phyloP scores from a whole-genome alignment of 768 basidiomycete genomes.

The Kwoniella sp. region DNA sequence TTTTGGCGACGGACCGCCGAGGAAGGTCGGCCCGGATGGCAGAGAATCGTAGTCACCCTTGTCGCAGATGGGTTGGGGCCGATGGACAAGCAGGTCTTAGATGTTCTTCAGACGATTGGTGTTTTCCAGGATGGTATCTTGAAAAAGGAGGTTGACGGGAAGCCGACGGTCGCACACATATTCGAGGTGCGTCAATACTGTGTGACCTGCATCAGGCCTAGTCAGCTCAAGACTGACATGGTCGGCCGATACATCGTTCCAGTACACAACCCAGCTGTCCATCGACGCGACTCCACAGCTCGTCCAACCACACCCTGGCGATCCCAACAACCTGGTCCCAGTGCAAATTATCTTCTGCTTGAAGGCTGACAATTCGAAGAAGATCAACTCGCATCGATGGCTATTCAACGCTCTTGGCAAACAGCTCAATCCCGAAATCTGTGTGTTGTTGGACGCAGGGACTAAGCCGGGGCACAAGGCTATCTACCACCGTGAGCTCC shows the following conservation, averaged over 20 bases:
- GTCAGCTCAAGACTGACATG: constrained; percentile 49
- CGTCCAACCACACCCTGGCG: constrained; percentile 83
- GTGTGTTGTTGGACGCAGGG: constrained; percentile 53
- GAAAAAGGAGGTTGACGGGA: constrained; percentile 82
- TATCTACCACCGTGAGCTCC: constrained; percentile 59
- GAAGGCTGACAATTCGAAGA: constrained; percentile 66
- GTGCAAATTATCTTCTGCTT: constrained; percentile 69
- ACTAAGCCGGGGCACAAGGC: constrained; percentile 51
- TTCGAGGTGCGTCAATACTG: constrained; percentile 17
- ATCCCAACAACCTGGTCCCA: constrained; percentile 75
- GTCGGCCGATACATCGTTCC: constrained; percentile 1
- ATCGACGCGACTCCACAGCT: constrained; percentile 88
- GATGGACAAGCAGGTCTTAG: constrained; percentile 65
- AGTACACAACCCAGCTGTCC: constrained; percentile 97
- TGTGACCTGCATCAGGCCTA: not conserved
- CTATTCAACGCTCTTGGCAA: constrained; percentile 55
- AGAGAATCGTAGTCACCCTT: constrained; percentile 57
- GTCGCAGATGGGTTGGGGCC: constrained; percentile 57
- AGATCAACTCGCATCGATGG: constrained; percentile 54
- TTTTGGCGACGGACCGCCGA: constrained; percentile 52
- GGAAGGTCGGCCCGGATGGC: constrained; percentile 57
- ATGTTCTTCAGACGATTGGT: constrained; percentile 77
- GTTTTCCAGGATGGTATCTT: constrained; percentile 75
- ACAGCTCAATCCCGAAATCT: constrained; percentile 52
- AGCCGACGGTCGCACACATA: constrained; percentile 73